Evolutionary conservation across 2,329 filamentous ascomycete species (phyloP).

Genomic region (Helicocarpus griseus): DNA sequence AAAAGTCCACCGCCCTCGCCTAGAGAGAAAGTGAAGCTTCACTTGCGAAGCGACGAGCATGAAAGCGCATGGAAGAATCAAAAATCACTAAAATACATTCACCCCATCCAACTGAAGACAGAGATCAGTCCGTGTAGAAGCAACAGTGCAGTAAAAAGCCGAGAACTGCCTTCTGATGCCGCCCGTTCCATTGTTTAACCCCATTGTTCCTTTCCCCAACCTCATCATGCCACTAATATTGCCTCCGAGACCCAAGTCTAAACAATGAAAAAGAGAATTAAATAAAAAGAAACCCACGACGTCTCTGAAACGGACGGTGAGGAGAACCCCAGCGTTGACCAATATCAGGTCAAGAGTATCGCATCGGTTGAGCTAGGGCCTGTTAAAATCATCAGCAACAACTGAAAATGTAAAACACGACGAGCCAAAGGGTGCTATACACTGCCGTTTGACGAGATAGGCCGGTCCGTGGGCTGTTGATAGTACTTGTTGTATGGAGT

Average conservation of each 20-base stretch:
- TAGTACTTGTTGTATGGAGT: constrained; percentile 12
- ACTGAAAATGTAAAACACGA: not conserved
- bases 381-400: not conserved
- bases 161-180: not conserved
- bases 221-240: not conserved
- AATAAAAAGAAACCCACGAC: not conserved
- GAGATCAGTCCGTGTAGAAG: not conserved
- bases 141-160: not conserved
- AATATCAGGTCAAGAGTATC: not conserved
- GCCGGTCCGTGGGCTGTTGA: constrained; percentile 5
- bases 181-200: not conserved
- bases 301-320: not conserved
- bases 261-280: not conserved
- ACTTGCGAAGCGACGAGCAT: not conserved
- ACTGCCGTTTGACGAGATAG: not conserved
- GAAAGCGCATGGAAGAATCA: not conserved
- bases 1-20: not conserved
- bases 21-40: not conserved
- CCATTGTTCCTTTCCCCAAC: not conserved
- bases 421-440: not conserved
- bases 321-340: not conserved
- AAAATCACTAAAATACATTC: not conserved
- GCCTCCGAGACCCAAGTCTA: not conserved
- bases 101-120: not conserved
- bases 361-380: not conserved